These are phyloP conservation scores for Paxillus ammoniavirescens DNA, from an alignment of 768 basidiomycete genomes.

Conservation along the genomic window DNA sequence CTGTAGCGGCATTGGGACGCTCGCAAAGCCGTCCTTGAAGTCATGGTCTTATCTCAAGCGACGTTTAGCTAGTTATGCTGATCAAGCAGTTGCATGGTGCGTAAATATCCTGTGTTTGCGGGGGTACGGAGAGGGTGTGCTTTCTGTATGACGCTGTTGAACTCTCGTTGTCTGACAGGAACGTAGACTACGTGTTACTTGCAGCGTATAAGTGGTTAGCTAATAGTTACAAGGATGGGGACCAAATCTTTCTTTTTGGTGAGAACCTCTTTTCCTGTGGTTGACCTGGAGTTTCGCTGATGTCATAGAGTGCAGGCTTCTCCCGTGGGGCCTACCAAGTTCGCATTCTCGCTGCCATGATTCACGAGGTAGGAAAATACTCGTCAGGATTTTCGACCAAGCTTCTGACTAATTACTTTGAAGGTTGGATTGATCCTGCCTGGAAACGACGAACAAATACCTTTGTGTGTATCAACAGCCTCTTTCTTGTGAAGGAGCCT, in stretches of 20 bases:
- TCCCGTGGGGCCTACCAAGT: slow-evolving; percentile 44
- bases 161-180: slow-evolving; percentile 19
- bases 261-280: not conserved
- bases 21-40: slow-evolving; percentile 7
- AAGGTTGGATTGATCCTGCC: slow-evolving; percentile 35
- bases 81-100: slow-evolving; percentile 33
- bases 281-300: not conserved
- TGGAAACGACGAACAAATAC: slow-evolving; percentile 36
- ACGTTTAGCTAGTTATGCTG: slow-evolving; percentile 21
- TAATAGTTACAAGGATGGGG: slow-evolving; percentile 29
- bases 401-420: too few species aligned
- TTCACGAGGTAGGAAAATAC: slow-evolving; percentile 24
- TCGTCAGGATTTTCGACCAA: too few species aligned
- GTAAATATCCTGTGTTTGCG: not conserved
- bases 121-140: too few species aligned
- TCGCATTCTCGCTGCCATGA: slow-evolving; percentile 37
- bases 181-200: slow-evolving; percentile 26
- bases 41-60: slow-evolving; percentile 18
- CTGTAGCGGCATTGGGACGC: slow-evolving; percentile 24
- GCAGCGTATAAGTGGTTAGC: slow-evolving; percentile 33
- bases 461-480: slow-evolving; percentile 26
- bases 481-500: not conserved
- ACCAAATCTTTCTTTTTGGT: slow-evolving; percentile 40
- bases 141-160: not conserved
- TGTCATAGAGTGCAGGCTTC: slow-evolving; percentile 30